phyloP scores from a whole-genome alignment of 208 protist species.

The Trichomonas gallinae region DNA sequence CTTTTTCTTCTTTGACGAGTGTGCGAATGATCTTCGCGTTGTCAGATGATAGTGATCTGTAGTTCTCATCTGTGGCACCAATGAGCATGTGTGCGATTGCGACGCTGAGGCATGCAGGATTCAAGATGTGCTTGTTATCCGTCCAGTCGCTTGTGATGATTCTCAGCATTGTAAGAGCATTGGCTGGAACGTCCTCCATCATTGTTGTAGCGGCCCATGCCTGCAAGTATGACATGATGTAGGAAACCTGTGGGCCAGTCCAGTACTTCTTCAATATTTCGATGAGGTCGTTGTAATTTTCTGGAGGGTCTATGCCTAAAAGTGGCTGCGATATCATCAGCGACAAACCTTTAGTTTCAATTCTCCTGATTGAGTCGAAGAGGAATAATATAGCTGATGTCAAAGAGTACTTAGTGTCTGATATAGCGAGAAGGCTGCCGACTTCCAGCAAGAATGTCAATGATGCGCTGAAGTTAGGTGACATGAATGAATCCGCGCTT shows the following conservation, averaged over 20 bases:
- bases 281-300: background rate
- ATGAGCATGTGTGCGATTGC: background rate
- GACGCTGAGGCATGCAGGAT: background rate
- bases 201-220: background rate
- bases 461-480: too few species aligned
- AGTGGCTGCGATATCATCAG: background rate
- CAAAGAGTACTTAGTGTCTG: background rate
- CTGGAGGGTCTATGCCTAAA: background rate
- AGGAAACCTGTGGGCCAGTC: background rate
- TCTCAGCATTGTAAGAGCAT: background rate
- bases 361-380: background rate
- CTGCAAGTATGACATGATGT: background rate
- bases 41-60: background rate
- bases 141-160: background rate
- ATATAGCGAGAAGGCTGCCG: background rate
- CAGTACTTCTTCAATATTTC: background rate
- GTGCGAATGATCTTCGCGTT: background rate
- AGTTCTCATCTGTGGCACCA: background rate
- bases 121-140: background rate
- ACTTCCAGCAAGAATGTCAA: background rate
- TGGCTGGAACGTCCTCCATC: background rate
- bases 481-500: background rate
- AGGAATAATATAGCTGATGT: background rate
- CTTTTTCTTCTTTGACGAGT: background rate
- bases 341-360: background rate